These are phyloP conservation scores for Phaeophleospora eucalypticola DNA, from an alignment of 2,329 filamentous ascomycete genomes.

Conservation along the genomic window DNA sequence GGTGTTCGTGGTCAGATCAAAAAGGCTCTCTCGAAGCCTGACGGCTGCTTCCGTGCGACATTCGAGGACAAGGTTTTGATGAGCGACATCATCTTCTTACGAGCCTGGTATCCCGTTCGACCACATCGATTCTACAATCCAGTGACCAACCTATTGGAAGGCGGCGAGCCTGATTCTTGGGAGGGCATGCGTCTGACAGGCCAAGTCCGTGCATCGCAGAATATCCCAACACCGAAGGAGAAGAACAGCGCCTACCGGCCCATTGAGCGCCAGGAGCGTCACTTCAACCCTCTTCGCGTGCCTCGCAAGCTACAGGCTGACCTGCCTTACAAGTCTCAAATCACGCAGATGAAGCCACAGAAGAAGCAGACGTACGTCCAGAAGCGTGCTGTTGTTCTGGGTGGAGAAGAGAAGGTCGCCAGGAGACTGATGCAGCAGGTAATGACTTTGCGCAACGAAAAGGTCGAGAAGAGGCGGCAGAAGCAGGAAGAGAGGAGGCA, in stretches of 20 bases:
- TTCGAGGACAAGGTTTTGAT: constrained; percentile 98
- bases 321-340: constrained; percentile 89
- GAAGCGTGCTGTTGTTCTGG: constrained; percentile 85
- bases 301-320: constrained; percentile 74
- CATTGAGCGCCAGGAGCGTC: constrained; percentile 49
- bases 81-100: constrained; percentile 91
- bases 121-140: constrained; percentile 96
- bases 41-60: constrained; percentile 92
- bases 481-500: constrained; percentile 86
- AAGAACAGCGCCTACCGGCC: constrained; percentile 81
- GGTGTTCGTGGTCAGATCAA: constrained; percentile 97
- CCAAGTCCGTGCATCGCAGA: constrained; percentile 74
- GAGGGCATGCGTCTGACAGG: constrained; percentile 90
- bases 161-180: constrained; percentile 55
- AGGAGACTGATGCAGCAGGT: constrained; percentile 89
- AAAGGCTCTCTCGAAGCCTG: constrained; percentile 84
- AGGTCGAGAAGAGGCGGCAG: constrained; percentile 72
- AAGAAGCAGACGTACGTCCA: constrained; percentile 83
- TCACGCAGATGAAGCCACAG: constrained; percentile 74
- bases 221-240: constrained; percentile 70
- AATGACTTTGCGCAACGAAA: constrained; percentile 84
- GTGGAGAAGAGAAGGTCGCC: constrained; percentile 79
- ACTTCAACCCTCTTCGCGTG: constrained; percentile 63
- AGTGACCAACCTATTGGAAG: constrained; percentile 81
- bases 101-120: constrained; percentile 95